Evolutionary conservation across 495 filamentous ascomycete species (phyloP).

Genomic region (Physcia stellaris): DNA sequence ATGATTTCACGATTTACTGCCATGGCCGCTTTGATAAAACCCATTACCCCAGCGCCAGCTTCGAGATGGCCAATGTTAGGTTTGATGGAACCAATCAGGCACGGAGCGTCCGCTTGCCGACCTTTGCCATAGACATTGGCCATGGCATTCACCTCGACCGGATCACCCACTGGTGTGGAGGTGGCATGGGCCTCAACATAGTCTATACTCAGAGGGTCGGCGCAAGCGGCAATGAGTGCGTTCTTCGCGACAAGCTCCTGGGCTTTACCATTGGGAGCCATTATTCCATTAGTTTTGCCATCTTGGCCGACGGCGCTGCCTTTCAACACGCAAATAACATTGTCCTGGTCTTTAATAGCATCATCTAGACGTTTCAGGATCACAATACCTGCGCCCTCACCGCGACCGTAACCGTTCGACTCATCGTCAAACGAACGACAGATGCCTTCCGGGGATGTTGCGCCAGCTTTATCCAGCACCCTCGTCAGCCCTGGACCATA

Average conservation of each 20-base stretch:
- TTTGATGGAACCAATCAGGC: slow-evolving; percentile 31
- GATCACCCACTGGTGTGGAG: slow-evolving; percentile 22
- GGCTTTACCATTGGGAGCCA: not conserved
- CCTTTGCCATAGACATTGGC: slow-evolving; percentile 19
- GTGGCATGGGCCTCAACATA: slow-evolving; percentile 8
- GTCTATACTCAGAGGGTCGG: not conserved
- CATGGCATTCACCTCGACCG: slow-evolving; percentile 24
- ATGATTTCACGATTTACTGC: slow-evolving; percentile 29
- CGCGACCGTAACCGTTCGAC: slow-evolving; percentile 36
- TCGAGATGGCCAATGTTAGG: slow-evolving; percentile 35
- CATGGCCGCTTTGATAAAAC: slow-evolving; percentile 29
- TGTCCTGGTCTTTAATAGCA: slow-evolving; percentile 33
- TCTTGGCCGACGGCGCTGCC: not conserved
- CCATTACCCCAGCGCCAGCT: slow-evolving; percentile 28
- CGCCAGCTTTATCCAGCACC: slow-evolving; percentile 20
- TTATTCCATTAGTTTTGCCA: not conserved
- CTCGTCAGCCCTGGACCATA: slow-evolving; percentile 20
- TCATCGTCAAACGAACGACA: slow-evolving; percentile 34
- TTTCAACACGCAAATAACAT: slow-evolving; percentile 8
- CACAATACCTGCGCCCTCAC: slow-evolving; percentile 30
- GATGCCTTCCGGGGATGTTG: slow-evolving; percentile 25
- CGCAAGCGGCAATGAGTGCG: not conserved
- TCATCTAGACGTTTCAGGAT: slow-evolving; percentile 35
- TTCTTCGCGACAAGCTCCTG: not conserved
- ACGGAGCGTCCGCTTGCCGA: slow-evolving; percentile 11